A percentile compares a stretch with the other conserved stretches of the same genome.
phyloP scores from a whole-genome alignment of 1,139 yeast genomes.

The Candida sp. region DNA sequence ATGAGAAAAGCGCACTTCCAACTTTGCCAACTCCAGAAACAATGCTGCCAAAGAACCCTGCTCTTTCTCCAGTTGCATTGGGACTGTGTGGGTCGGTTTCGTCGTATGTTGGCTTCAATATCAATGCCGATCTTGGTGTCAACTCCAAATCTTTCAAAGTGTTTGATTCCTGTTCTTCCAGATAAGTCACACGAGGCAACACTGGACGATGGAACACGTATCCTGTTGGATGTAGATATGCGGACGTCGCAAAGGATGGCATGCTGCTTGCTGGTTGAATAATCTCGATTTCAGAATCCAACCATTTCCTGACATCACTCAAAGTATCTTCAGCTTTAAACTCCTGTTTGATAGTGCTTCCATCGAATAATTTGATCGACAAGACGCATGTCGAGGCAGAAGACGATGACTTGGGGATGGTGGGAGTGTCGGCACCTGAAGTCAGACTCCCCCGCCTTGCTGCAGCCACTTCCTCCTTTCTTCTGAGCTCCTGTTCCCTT shows the following conservation, averaged over 20 bases:
- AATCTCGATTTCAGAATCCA: conserved; percentile 49
- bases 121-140: conserved; percentile 69
- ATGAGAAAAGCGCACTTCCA: conserved; percentile 40
- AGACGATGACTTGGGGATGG: background rate
- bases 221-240: conserved; percentile 34
- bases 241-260: conserved; percentile 44
- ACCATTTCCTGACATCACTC: conserved; percentile 63
- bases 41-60: conserved; percentile 20
- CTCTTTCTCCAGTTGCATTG: conserved; percentile 11
- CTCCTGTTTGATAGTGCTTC: conserved; percentile 47
- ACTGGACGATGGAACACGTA: conserved; percentile 45
- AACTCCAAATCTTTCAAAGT: conserved; percentile 53
- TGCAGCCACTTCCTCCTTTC: conserved; percentile 31
- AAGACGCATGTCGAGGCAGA: conserved; percentile 37
- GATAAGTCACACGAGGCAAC: conserved; percentile 39
- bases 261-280: conserved; percentile 26
- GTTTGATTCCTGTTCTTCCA: conserved; percentile 56
- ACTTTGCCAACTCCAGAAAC: conserved; percentile 19
- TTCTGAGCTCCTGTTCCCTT: conserved; percentile 50
- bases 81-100: conserved; percentile 24
- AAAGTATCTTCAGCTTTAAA: conserved; percentile 49
- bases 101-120: conserved; percentile 57
- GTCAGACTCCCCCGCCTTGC: background rate
- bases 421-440: background rate
- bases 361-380: conserved; percentile 59